Evolutionary conservation across 495 filamentous ascomycete genomes (phyloP), one percentile per base, ranked within the genome.

Genomic region (Penicillium pulvis): DNA sequence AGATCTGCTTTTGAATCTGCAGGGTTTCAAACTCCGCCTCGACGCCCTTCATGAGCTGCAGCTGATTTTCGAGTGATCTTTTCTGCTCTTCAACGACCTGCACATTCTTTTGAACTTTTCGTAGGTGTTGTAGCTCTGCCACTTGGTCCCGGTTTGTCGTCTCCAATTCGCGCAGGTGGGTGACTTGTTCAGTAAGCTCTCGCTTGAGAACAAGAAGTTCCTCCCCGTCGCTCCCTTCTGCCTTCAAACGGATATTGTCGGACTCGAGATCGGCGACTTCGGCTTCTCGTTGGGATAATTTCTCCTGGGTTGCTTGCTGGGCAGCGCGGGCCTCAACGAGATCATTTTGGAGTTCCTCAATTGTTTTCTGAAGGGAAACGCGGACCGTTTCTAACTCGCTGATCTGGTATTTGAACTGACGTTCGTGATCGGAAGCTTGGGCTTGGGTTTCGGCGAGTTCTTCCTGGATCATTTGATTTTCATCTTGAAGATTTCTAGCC

Each of bases 1-100:
- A 74, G 6, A 92, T 81, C 61, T 94, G 91, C 23, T 90, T 87
- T 61, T 94, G 92, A 36, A 94, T 80, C 61, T 90, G 82, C 17
- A 87, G 81, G 61, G 96, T 92, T 30, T 83, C 80, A 23, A 97
- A 80, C 64, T 96, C 87, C 17, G 84, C 78, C 55, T 90, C 83
- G 12, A 97, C 63, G 23, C 85, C 82, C 58, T 90, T 85, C 79
- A 94, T 87, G 26, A 89, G 74, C 58, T 89, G 84, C 28, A 99
- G 62, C 62, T 85, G 89, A 50, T 84, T 84, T 68, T 97, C 88
- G 52, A 99, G 76, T 0, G 85, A 83, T 59, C 89, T 82, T 77
- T 98, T 98, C 75, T 99, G 91, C 67, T 99, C 94, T 64, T 98
- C 93, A 0, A 97, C 87, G n/a, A 98, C 82, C 60, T 97, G 92